Evolutionary conservation across 306 rosid species (phyloP).

Genomic region (cucumber (Cucumis sativus)): DNA sequence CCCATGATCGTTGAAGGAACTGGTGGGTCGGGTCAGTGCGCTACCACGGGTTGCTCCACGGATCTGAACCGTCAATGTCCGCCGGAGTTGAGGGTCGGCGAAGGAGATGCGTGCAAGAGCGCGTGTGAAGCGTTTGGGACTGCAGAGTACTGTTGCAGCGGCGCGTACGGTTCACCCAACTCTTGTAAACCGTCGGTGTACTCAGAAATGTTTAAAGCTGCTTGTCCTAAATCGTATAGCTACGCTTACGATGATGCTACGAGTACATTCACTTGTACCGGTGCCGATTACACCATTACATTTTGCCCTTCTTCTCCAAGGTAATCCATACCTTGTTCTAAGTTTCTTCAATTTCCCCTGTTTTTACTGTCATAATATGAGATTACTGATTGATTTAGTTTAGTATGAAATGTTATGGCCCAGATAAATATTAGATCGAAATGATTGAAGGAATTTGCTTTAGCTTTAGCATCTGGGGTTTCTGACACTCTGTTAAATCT

Average conservation of each 20-base stretch:
- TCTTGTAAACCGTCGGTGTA: conserved; percentile 45
- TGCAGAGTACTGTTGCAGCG: conserved; percentile 72
- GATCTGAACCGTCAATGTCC: conserved; percentile 83
- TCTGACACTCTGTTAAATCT: not conserved
- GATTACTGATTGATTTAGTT: not conserved
- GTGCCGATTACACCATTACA: conserved; percentile 49
- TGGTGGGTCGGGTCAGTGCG: conserved; percentile 73
- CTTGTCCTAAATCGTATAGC: conserved; percentile 50
- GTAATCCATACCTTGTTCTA: conserved; percentile 2
- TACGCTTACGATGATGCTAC: conserved; percentile 49
- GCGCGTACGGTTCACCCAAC: conserved; percentile 37
- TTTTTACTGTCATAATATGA: not conserved
- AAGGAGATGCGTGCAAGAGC: conserved; percentile 83
- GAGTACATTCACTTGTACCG: conserved; percentile 45
- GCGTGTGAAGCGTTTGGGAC: conserved; percentile 94
- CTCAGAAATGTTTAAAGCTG: conserved; percentile 51
- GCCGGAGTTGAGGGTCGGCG: conserved; percentile 45
- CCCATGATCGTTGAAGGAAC: conserved; percentile 72
- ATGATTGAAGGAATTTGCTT: conserved; percentile 3
- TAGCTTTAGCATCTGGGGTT: not conserved
- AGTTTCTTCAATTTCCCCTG: not conserved
- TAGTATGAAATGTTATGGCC: not conserved
- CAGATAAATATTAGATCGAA: not conserved
- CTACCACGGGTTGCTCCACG: conserved; percentile 65
- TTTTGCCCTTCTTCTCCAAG: conserved; percentile 55